Evolutionary conservation across 169 alveolate genomes (phyloP).

Genomic region (Plasmodium gallinaceum): DNA sequence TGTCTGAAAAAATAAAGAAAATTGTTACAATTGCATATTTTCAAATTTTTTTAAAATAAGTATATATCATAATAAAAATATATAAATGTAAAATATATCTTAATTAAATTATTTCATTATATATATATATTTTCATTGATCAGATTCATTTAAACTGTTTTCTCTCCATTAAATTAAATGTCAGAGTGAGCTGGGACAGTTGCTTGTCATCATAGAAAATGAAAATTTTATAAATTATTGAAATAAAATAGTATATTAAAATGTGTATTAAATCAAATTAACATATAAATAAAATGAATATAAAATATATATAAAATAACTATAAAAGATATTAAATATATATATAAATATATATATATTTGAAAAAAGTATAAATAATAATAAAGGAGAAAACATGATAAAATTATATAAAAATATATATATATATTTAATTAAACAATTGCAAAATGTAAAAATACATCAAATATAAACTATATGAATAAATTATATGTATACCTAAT

Average conservation of each 20-base stretch:
- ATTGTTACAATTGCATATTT: neutral
- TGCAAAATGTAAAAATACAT: too few relatives aligned
- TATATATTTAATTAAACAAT: too few relatives aligned
- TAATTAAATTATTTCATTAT: neutral
- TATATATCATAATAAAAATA: neutral
- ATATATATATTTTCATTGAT: constrained; percentile 30
- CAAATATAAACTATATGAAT: too few relatives aligned
- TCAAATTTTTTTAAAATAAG: neutral
- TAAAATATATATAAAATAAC: neutral
- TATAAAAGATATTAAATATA: neutral
- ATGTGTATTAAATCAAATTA: neutral
- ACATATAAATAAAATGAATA: neutral
- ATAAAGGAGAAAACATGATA: too few relatives aligned
- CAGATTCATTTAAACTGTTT: constrained; percentile 51
- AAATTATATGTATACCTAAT: too few relatives aligned
- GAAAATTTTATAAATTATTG: neutral
- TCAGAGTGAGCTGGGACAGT: constrained; percentile 79
- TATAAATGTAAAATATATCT: neutral
- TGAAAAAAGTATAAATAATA: too few relatives aligned
- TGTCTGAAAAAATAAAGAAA: constrained; percentile 77
- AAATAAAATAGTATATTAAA: constrained; percentile 19
- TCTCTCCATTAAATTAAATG: constrained; percentile 47
- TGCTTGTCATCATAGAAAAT: constrained; percentile 39
- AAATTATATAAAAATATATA: too few relatives aligned
- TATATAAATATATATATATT: too few relatives aligned